Conservation (phyloP, 208 protist species). For the Acanthamoeba lenticulata region DNA sequence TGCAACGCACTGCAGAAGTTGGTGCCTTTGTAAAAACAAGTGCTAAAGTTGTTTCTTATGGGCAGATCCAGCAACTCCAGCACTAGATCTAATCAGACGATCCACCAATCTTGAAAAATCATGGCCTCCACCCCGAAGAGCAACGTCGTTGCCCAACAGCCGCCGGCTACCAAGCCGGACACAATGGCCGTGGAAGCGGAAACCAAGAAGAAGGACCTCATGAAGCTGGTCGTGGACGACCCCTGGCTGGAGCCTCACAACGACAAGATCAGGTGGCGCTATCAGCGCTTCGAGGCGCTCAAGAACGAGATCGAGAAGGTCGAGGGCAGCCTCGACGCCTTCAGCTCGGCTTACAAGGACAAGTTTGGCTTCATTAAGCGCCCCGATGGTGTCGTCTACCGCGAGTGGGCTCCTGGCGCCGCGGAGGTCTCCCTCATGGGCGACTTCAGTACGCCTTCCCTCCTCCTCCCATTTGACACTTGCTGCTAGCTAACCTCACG, state of each 20-base stretch:
- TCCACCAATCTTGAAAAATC: too few relatives aligned
- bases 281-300: constrained; percentile 15
- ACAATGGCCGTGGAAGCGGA: not conserved
- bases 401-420: constrained; percentile 85
- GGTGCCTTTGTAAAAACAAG: too few relatives aligned
- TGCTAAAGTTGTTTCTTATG: too few relatives aligned
- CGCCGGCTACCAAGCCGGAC: not conserved
- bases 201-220: constrained; percentile 73
- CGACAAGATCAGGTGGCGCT: constrained; percentile 62
- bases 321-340: constrained; percentile 80
- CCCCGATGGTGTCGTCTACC: constrained; percentile 75
- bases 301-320: constrained; percentile 70
- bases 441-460: constrained; percentile 85
- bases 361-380: constrained; percentile 78
- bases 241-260: constrained; percentile 80
- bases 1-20: too few relatives aligned
- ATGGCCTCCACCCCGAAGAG: too few relatives aligned
- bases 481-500: not conserved
- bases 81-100: too few relatives aligned
- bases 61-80: too few relatives aligned
- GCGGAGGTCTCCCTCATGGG: constrained; percentile 78
- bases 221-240: constrained; percentile 76
- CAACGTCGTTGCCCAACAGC: not conserved
- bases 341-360: constrained; percentile 79
- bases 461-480: not conserved